phyloP scores from a whole-genome alignment of 805 yeast species.

The Nakazawaea molendinolei region DNA sequence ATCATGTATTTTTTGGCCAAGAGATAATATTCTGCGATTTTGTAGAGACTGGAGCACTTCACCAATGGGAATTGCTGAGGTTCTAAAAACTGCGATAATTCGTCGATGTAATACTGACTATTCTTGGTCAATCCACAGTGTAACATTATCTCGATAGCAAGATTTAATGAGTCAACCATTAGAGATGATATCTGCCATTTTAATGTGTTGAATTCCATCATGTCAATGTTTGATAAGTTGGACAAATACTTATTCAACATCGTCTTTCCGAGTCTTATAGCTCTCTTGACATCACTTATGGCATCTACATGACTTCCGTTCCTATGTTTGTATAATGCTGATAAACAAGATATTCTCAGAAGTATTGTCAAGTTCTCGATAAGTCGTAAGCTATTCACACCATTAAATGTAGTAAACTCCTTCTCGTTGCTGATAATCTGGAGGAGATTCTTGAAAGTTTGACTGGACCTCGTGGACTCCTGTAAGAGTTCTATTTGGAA shows the following conservation, averaged over 20 bases:
- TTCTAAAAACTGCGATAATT: slow-evolving; percentile 34
- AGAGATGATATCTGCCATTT: slow-evolving; percentile 31
- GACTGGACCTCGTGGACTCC: too few species aligned
- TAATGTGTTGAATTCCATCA: slow-evolving; percentile 19
- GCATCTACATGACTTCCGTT: slow-evolving; percentile 22
- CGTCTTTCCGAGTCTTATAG: slow-evolving; percentile 47
- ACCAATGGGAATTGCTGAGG: slow-evolving; percentile 22
- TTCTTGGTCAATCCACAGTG: slow-evolving; percentile 55
- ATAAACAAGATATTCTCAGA: slow-evolving; percentile 29
- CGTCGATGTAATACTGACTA: slow-evolving; percentile 45
- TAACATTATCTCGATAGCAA: slow-evolving; percentile 31
- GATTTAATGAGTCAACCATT: slow-evolving; percentile 32
- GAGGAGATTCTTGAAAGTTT: too few species aligned
- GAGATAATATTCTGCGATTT: slow-evolving; percentile 19
- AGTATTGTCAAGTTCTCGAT: slow-evolving; percentile 25
- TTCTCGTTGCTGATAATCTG: too few species aligned
- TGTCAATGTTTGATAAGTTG: slow-evolving; percentile 15
- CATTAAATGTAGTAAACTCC: too few species aligned
- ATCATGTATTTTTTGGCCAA: slow-evolving; percentile 12
- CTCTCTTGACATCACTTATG: slow-evolving; percentile 35
- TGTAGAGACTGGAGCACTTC: slow-evolving; percentile 16
- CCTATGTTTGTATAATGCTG: slow-evolving; percentile 21
- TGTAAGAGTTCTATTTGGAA: too few species aligned
- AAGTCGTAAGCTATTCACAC: too few species aligned
- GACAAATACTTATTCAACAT: slow-evolving; percentile 36